Base-by-base conservation (phyloP, 2,329 filamentous ascomycete genomes). In the Trichothecium roseum region DNA sequence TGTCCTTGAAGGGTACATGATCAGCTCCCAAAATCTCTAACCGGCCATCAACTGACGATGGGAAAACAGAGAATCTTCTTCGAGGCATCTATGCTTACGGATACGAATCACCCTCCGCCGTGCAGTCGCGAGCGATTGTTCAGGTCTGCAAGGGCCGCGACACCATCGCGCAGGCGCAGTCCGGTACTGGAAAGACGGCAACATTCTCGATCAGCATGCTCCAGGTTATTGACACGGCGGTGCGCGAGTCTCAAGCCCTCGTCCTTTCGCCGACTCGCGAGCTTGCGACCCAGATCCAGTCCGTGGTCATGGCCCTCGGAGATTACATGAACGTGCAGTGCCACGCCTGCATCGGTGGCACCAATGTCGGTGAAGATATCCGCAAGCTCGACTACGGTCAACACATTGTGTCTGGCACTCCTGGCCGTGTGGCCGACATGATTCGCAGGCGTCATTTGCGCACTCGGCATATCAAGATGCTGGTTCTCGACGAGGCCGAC, bases 321-420 rank as follows among this genome's bases (percentile, higher is more conserved):
- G 91, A 98, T 63, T 98, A 95, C 70, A 96, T 98, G 91, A 95
- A 95, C 56, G 86, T 98, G 4, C 88, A 98, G 63, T 98, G 91
- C 65, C 91, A 98, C 53, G 89, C 91, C 40, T 98, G 91, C 63
- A 96, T 98, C 52, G 91, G 91, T 47, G 91, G 91, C 41, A 98
- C 91, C 47, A 96, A 94, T 54, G 88, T 98, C 27, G 87, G 91
- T 49, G 91, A 96, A 57, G 91, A 98, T 56, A 98, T 98, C 49
- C 81, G 85, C 59, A 94, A 94, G 66, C 84, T 98, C 42, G 87
- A 96, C 59, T 91, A 96, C 52, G 91, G 91, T 44, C 91, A 94
- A 60, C 91, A 98, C 55, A 89, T 98, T 42, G 91, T 98, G 26
- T 94, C 88, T 10, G 91, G 91, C 41, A 98, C 91, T 1, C 91